phyloP scores from a whole-genome alignment of 345 rosid genomes.

The Jatropha curcas region DNA sequence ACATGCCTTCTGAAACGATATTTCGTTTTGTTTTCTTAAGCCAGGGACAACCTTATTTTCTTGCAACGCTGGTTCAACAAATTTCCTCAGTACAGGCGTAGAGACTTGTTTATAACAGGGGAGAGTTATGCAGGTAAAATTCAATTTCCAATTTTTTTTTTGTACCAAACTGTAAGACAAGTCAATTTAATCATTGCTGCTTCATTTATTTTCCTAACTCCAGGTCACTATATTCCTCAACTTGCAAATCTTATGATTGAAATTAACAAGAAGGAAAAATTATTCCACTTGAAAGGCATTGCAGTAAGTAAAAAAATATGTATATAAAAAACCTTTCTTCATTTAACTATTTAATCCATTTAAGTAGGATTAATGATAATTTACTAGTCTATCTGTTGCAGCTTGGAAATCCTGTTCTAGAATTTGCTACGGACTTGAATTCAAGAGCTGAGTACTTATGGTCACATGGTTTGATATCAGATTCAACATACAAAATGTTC shows the following conservation, averaged over 20 bases:
- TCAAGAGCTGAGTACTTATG: slow-evolving; percentile 96
- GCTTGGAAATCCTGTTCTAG: slow-evolving; percentile 93
- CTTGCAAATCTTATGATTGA: slow-evolving; percentile 79
- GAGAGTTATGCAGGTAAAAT: slow-evolving; percentile 93
- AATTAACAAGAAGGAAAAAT: slow-evolving; percentile 60
- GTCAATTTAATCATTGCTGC: neutral
- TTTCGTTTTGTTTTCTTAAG: slow-evolving; percentile 45
- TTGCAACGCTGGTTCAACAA: slow-evolving; percentile 81
- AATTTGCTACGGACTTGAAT: slow-evolving; percentile 83
- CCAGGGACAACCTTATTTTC: slow-evolving; percentile 90
- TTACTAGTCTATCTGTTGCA: slow-evolving; percentile 32
- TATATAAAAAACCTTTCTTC: neutral
- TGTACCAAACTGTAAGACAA: neutral
- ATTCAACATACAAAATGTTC: slow-evolving; percentile 82
- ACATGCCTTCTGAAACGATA: slow-evolving; percentile 22
- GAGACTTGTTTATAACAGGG: slow-evolving; percentile 82
- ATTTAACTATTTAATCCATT: too few relatives aligned
- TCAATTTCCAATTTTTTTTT: neutral
- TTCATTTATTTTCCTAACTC: neutral
- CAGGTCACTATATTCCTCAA: slow-evolving; percentile 95
- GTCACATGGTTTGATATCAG: slow-evolving; percentile 97
- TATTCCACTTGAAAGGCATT: slow-evolving; percentile 83
- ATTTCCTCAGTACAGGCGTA: slow-evolving; percentile 79
- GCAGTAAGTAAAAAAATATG: slow-evolving; percentile 84
- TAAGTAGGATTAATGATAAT: too few relatives aligned